Percentiles rank a stretch among this genome's conserved stretches.
Evolutionary conservation across 2,329 filamentous ascomycete species (phyloP).

Genomic region (Massarina eburnea): DNA sequence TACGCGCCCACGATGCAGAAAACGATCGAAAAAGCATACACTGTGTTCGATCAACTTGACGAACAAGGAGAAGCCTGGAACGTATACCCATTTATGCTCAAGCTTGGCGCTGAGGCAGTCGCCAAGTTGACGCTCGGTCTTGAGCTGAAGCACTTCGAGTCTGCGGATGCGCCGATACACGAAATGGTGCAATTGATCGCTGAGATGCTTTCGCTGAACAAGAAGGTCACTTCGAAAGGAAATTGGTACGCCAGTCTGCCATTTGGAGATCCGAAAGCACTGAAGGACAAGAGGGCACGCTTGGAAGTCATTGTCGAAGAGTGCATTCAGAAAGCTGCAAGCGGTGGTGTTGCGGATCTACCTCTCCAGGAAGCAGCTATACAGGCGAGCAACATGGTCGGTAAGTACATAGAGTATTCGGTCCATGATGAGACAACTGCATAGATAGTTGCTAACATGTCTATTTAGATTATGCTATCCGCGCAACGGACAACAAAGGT

Average conservation of each 20-base stretch:
- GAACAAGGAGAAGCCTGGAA: constrained; percentile 49
- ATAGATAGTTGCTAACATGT: not conserved
- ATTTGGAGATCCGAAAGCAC: constrained; percentile 56
- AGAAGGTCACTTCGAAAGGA: constrained; percentile 58
- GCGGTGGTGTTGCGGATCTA: constrained; percentile 29
- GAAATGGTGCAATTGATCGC: constrained; percentile 57
- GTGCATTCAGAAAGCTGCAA: constrained; percentile 14
- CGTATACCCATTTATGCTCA: constrained; percentile 54
- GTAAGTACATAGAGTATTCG: not conserved
- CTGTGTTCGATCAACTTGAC: constrained; percentile 53
- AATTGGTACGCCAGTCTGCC: constrained; percentile 60
- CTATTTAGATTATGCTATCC: constrained; percentile 50
- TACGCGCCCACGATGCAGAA: constrained; percentile 63
- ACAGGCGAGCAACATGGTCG: constrained; percentile 40
- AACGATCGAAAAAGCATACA: constrained; percentile 55
- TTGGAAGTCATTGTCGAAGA: constrained; percentile 21
- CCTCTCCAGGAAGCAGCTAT: constrained; percentile 43
- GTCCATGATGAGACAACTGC: no score
- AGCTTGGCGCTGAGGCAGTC: constrained; percentile 48
- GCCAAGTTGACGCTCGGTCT: constrained; percentile 49
- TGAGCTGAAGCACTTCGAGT: constrained; percentile 50
- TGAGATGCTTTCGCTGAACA: constrained; percentile 57
- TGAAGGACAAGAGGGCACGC: constrained; percentile 16
- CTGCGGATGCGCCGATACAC: constrained; percentile 51
- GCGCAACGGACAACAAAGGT: constrained; percentile 58